A percentile compares a stretch with the other conserved stretches of the same genome.
phyloP scores from a whole-genome alignment of 352 stramenopile genomes.

The Pythium oligandrum region DNA sequence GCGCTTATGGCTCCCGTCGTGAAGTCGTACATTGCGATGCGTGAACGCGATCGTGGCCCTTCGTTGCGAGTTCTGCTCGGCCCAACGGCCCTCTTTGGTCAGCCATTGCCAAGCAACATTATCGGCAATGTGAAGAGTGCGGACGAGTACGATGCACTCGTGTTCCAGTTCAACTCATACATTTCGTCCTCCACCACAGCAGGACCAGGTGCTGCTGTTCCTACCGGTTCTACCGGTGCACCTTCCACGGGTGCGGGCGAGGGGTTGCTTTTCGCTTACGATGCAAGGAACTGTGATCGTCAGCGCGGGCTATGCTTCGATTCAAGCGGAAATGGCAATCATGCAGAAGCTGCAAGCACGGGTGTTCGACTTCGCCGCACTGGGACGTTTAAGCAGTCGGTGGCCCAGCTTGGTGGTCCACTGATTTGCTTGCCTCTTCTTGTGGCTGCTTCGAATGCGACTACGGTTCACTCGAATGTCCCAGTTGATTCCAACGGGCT shows the following conservation, averaged over 20 bases:
- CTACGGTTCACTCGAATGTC: neutral
- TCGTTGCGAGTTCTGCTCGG: constrained; percentile 59
- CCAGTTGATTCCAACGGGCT: neutral
- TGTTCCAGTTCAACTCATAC: constrained; percentile 43
- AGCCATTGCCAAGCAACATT: constrained; percentile 27
- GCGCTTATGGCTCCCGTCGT: constrained; percentile 70
- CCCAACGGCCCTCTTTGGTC: constrained; percentile 35
- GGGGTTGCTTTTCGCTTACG: constrained; percentile 32
- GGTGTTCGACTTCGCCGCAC: constrained; percentile 27
- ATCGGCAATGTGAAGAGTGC: constrained; percentile 30
- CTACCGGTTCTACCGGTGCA: neutral
- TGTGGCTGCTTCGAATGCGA: constrained; percentile 13
- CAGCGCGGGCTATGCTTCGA: constrained; percentile 27
- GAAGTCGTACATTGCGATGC: constrained; percentile 75
- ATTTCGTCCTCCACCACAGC: constrained; percentile 30
- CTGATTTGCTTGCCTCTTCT: constrained; percentile 33
- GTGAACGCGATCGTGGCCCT: constrained; percentile 59
- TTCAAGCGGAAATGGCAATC: constrained; percentile 34
- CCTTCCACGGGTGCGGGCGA: constrained; percentile 12
- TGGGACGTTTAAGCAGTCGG: constrained; percentile 31
- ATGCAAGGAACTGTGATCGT: constrained; percentile 32
- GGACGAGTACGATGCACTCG: constrained; percentile 36
- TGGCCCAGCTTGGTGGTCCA: constrained; percentile 34
- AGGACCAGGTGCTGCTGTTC: constrained; percentile 7
- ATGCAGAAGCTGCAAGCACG: constrained; percentile 23